Evolutionary conservation across 2,329 filamentous ascomycete genomes (phyloP), one percentile per base, ranked within the genome.

Genomic region (Shiraia sp.): DNA sequence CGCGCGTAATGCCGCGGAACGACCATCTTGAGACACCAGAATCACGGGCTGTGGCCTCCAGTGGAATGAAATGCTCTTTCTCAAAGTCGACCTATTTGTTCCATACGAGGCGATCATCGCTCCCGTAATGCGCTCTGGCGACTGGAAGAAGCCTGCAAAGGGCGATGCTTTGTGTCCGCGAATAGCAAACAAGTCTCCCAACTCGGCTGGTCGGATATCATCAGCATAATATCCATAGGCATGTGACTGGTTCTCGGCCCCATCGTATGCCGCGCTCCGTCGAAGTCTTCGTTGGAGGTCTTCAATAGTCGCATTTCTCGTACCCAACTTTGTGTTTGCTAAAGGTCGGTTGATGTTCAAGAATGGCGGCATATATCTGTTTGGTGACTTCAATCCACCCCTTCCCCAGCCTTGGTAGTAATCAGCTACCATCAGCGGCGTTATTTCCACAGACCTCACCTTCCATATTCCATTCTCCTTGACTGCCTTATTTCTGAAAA

Each of bases 1-100:
- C 10, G 59, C 49, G 12, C 57, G 45, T 2, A 63, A 17, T 9
- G 51, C 57, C 6, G 57, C 54, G 4, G 52, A 55, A 10, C 53
- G 48, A 8, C 59, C 59, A 34, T 63, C 59, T 22, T 59, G 24
- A 10, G 54, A 58, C 5, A 61, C 55, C n/a, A 58, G 47, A 17
- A 61, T 47, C 8, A 59, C 54, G 10, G 59, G 54, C 22, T 61
- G 57, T 4, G 51, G 55, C 4, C 57, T 52, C 56, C 59, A 61
- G 32, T 63, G 55, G 42, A 58, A 61, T 12, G 54, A 63, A 16
- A 59, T 54, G 33, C 42, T 50, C 10, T 39, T 39, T 13, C 54
- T 47, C 9, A 59, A 22, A 1, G 41, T 27, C 3, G 59, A 51
- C n/a, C 45, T 41, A 26, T 59, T 63, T 2, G 42, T 49, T 4